Conservation (phyloP, 1,139 yeast species). For the Saccharomyces pastorianus region DNA sequence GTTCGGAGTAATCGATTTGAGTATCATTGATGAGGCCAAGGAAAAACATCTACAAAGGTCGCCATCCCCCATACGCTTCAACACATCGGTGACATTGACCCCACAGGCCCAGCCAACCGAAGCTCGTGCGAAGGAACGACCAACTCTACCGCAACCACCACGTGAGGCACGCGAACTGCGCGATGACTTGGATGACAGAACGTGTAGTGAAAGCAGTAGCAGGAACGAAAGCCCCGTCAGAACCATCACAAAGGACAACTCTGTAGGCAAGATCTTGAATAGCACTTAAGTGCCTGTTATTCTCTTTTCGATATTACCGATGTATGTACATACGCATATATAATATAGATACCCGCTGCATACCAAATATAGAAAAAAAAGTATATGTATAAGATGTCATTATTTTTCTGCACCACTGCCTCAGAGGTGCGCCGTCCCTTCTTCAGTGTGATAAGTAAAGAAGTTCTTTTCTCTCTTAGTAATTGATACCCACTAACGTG, state of each 20-base stretch:
- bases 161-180: slow-evolving; percentile 4
- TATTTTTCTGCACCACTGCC: too few relatives aligned
- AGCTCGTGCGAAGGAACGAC: neutral
- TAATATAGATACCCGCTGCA: neutral
- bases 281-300: neutral
- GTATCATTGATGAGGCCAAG: slow-evolving; percentile 19
- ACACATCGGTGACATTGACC: neutral
- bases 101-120: neutral
- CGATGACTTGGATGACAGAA: slow-evolving; percentile 23
- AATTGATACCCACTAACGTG: slow-evolving; percentile 54
- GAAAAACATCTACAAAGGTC: slow-evolving; percentile 1
- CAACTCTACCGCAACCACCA: slow-evolving; percentile 2
- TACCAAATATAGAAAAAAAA: neutral
- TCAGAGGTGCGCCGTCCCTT: neutral
- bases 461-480: neutral
- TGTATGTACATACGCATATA: slow-evolving; percentile 1
- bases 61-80: neutral
- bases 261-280: slow-evolving; percentile 1
- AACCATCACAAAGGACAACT: neutral
- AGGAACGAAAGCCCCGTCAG: slow-evolving; percentile 17
- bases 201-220: slow-evolving; percentile 30
- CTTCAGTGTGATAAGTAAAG: too few relatives aligned
- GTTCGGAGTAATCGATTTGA: slow-evolving; percentile 30
- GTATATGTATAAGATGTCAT: too few relatives aligned
- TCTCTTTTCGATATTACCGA: neutral